Base-by-base conservation (phyloP, 2,329 filamentous ascomycete species). In the Teratosphaeria destructans region DNA sequence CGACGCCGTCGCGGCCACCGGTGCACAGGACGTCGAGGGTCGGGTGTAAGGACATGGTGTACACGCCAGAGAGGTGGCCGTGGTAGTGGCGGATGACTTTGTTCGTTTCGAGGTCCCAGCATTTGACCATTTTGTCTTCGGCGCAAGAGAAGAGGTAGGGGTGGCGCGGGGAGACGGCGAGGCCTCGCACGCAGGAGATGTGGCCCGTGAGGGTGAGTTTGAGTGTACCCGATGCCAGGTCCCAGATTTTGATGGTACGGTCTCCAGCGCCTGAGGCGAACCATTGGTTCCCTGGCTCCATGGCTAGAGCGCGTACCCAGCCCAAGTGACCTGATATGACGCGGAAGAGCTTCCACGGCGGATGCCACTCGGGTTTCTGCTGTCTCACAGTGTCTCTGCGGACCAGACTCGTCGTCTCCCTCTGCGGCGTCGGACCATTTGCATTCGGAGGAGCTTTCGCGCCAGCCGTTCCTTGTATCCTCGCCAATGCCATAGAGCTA, bases 121-220 rank as follows among this genome's bases (percentile, higher is more conserved):
- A 99, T 76, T 99, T 99, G 63, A 99, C 94, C 92, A 96, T 96
- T 79, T 99, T 99, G 74, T 99, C 94, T 75, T 99, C 94, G 60
- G 90, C 95, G 70, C 94, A 99, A 11, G 91, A 96, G 75, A 99
- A 99, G 10, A 99, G 82, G 71, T 99, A 99, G 0, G 94, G 95
- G 76, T 99, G 94, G 54, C 94, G 81, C 16, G 92, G 89, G 23
- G 90, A 96, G 7, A 99, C 90, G 0, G 93, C 94, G 55, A 99
- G 81, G 2, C 94, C 94, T 57, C 92, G 86, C 0, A 96, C 92
- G 4, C 90, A 95, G 55, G 90, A 95, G 69, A 96, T 96, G 75
- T 96, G 93, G 39, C 93, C 93, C 1, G 93, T 97, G 62, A 97
- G 77, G 0, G 93, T 96, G 63, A 97, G 77, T 60, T 86, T 83